These are phyloP conservation scores for Arthrobotrys megalospora DNA, from an alignment of 2,329 filamentous ascomycete genomes.

Conservation along the genomic window DNA sequence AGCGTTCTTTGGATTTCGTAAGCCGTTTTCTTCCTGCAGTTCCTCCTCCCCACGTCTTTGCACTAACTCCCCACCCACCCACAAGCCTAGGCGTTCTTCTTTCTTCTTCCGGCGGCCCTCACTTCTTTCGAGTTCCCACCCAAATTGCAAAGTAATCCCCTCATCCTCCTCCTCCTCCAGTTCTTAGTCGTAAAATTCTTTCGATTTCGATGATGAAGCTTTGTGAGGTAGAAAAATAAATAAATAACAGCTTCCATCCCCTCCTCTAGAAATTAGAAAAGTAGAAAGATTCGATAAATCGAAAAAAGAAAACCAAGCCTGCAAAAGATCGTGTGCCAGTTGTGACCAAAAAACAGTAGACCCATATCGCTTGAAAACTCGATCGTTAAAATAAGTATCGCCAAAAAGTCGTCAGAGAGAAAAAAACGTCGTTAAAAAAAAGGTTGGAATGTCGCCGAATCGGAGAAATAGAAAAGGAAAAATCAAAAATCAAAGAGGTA, in stretches of 20 bases:
- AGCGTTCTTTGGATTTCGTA: no score
- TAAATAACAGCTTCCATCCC: slow-evolving; percentile 22
- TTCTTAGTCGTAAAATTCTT: background rate
- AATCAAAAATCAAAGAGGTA: slow-evolving; percentile 56
- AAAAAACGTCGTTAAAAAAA: slow-evolving; percentile 9
- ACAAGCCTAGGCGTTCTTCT: background rate
- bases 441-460: background rate
- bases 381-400: background rate
- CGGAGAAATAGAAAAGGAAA: background rate
- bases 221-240: slow-evolving; percentile 14
- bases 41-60: no score
- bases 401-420: slow-evolving; percentile 1
- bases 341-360: slow-evolving; percentile 17
- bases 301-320: slow-evolving; percentile 31
- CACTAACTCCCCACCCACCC: background rate
- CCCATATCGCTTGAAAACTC: slow-evolving; percentile 29
- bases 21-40: no score
- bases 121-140: background rate
- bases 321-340: slow-evolving; percentile 59
- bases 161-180: background rate
- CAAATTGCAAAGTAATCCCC: background rate
- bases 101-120: background rate
- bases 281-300: slow-evolving; percentile 36
- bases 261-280: slow-evolving; percentile 14
- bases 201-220: background rate